Conservation (phyloP, 2,329 filamentous ascomycete genomes). For the Mycosphaerella arachidis region DNA sequence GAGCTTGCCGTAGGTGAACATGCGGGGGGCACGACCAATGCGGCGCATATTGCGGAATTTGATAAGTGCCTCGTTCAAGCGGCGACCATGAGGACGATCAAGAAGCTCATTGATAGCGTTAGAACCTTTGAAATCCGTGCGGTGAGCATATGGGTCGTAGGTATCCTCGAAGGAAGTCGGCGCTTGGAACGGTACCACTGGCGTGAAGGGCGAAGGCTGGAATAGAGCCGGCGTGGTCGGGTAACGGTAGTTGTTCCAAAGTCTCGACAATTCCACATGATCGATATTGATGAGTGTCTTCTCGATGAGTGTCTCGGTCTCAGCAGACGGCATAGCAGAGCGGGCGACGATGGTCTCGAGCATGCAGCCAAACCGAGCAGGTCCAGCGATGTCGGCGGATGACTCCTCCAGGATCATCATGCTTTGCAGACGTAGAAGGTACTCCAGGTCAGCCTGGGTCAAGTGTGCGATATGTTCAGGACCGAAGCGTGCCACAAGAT, state of each 20-base stretch:
- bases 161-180: slow-evolving; percentile 67
- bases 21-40: slow-evolving; percentile 82
- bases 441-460: slow-evolving; percentile 49
- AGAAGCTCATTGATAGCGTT: slow-evolving; percentile 84
- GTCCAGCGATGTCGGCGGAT: slow-evolving; percentile 52
- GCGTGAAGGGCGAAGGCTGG: slow-evolving; percentile 50
- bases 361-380: slow-evolving; percentile 58
- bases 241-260: slow-evolving; percentile 58
- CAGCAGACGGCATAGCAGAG: slow-evolving; percentile 51
- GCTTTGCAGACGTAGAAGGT: slow-evolving; percentile 58
- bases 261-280: slow-evolving; percentile 44
- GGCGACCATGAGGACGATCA: slow-evolving; percentile 69
- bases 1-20: slow-evolving; percentile 94
- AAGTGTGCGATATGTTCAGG: slow-evolving; percentile 57
- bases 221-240: slow-evolving; percentile 39
- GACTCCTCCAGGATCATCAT: slow-evolving; percentile 45
- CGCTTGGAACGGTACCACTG: slow-evolving; percentile 43
- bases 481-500: slow-evolving; percentile 57
- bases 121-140: slow-evolving; percentile 89
- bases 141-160: slow-evolving; percentile 85
- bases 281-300: slow-evolving; percentile 54
- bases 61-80: slow-evolving; percentile 70
- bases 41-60: slow-evolving; percentile 92
- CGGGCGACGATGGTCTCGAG: slow-evolving; percentile 54
- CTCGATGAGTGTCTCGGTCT: slow-evolving; percentile 55